Base-by-base conservation (phyloP, 495 filamentous ascomycete species). In the Penicillium cinerascens region DNA sequence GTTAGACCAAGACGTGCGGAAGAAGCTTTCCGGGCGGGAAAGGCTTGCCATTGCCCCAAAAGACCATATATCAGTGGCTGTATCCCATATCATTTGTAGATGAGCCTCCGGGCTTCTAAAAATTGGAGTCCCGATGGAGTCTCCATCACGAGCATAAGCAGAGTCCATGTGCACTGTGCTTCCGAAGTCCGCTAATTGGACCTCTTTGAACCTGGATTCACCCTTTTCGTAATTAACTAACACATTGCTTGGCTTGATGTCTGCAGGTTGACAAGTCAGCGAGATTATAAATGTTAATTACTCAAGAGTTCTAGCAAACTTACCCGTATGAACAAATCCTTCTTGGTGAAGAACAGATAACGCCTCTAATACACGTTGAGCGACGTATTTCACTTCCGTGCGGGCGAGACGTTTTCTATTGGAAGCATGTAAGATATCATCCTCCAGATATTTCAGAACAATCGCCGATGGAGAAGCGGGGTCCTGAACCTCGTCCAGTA, bases 31-130 rank as follows among this genome's bases (percentile, higher is more conserved):
- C 23, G 48, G 44, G 27, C 45, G n/a, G 17, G 50, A 59, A 35
- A 37, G 44, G 44, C 63, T 61, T 64, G 56, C 65, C 22, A 64
- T 66, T 42, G 59, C 61, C 25, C 73, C 68, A 55, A 75, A 68
- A 33, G 71, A 75, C 74, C 71, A 79, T 48, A 77, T 74, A 49
- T 77, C 75, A 6, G 72, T 37, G n/a, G 35, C 35, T 37, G 35
- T 37, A 37, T 37, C 35, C 35, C 35, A 37, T 37, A 3, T 37
- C 35, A 37, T 37, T 10, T 37, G 35, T 37, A 37, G 35, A 37
- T 15, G 35, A 37, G 35, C 35, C 5, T 37, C 35, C 13, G 13
- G 35, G 35, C 35, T 37, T 37, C 35, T 37, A n/a, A 10, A 37
- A 37, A 37, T 37, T 37, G 35, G 35, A 37, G 35, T 37, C 11